Conservation (phyloP, 768 basidiomycete species). For the Macrolepiota dolichaula region DNA sequence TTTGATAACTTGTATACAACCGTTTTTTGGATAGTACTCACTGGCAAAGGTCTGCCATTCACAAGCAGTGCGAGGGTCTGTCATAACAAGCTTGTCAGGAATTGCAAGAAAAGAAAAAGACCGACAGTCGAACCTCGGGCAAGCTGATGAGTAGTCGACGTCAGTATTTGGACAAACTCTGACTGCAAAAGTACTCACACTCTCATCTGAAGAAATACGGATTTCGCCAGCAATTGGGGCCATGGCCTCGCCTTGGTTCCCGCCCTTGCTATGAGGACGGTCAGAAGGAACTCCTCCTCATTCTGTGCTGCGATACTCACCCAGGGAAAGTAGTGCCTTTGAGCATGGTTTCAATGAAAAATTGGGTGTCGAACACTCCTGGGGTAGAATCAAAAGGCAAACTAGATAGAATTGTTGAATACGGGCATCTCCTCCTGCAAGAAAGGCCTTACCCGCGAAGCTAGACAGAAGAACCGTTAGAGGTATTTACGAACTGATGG, state of each 20-base stretch:
- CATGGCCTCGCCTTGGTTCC: conserved; percentile 27
- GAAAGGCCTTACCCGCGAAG: conserved; percentile 2
- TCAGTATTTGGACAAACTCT: background rate
- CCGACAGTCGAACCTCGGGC: conserved; percentile 2
- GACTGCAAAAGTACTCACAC: conserved; percentile 3
- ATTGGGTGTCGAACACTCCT: conserved; percentile 38
- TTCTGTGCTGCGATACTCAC: background rate
- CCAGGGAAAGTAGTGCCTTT: conserved; percentile 40
- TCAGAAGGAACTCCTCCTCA: background rate
- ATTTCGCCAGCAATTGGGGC: conserved; percentile 40
- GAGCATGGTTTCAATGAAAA: conserved; percentile 39
- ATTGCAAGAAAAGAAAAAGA: too few relatives aligned
- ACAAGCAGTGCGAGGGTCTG: conserved; percentile 44
- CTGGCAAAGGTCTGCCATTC: conserved; percentile 43
- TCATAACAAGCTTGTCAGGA: conserved; percentile 15
- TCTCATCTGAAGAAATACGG: conserved; percentile 39
- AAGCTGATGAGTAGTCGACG: background rate
- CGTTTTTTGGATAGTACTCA: conserved; percentile 16
- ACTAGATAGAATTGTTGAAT: background rate
- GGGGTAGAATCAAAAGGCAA: conserved; percentile 47
- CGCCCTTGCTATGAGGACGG: background rate
- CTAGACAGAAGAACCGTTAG: background rate
- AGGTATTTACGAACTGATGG: background rate
- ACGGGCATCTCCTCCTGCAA: background rate
- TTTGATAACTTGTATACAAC: background rate